phyloP scores from a whole-genome alignment of 192 early-diverging fungal genomes.

The Coemansia guatemalensis region DNA sequence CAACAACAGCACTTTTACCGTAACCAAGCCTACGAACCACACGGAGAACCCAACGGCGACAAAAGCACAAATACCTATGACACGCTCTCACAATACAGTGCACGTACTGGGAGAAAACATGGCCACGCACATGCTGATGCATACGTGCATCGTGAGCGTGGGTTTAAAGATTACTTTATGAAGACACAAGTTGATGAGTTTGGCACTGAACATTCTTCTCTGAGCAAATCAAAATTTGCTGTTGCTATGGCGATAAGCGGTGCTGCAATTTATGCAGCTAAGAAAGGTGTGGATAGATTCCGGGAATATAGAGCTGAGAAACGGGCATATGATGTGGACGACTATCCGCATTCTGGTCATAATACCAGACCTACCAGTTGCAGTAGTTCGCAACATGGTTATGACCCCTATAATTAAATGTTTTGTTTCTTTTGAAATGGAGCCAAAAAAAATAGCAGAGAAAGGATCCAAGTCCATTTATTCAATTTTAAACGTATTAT shows the following conservation, averaged over 20 bases:
- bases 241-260: slow-evolving; percentile 1
- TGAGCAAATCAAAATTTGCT: slow-evolving; percentile 16
- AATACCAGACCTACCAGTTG: too few species aligned
- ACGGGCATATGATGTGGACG: too few species aligned
- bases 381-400: too few species aligned
- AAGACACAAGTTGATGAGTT: slow-evolving; percentile 9
- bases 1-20: neutral
- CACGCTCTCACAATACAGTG: slow-evolving; percentile 9
- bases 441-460: too few species aligned
- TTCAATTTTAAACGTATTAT: too few species aligned
- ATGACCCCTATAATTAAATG: too few species aligned
- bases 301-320: neutral
- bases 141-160: neutral
- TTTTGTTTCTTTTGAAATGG: too few species aligned
- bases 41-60: too few species aligned
- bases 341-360: too few species aligned
- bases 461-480: too few species aligned
- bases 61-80: neutral
- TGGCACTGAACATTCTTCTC: neutral
- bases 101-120: neutral
- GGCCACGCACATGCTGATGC: neutral
- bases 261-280: slow-evolving; percentile 4
- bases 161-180: slow-evolving; percentile 13
- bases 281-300: slow-evolving; percentile 1
- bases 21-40: neutral